phyloP scores from a whole-genome alignment of 768 basidiomycete species.

The Mycena floridula region DNA sequence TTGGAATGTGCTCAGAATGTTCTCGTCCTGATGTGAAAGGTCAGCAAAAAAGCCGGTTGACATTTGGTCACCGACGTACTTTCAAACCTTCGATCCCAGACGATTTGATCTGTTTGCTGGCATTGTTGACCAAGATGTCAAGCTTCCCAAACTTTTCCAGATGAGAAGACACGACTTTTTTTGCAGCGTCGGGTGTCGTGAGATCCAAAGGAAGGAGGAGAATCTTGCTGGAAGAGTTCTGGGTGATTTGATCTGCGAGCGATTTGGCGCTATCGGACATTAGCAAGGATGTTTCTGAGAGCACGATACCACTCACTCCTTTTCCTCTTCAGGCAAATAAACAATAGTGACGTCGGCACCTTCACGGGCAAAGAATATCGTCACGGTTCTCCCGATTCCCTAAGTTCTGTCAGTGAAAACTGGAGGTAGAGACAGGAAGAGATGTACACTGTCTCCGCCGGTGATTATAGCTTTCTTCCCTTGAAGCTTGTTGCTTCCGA shows the following conservation, averaged over 20 bases:
- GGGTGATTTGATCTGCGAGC: slow-evolving; percentile 38
- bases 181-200: slow-evolving; percentile 31
- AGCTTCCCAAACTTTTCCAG: slow-evolving; percentile 36
- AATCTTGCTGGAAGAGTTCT: slow-evolving; percentile 31
- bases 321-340: slow-evolving; percentile 49
- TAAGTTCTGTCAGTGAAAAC: background rate
- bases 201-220: slow-evolving; percentile 36
- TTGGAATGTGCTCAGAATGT: slow-evolving; percentile 49
- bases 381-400: slow-evolving; percentile 47
- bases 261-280: slow-evolving; percentile 32
- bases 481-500: background rate
- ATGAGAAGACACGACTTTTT: slow-evolving; percentile 42
- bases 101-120: slow-evolving; percentile 35
- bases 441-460: slow-evolving; percentile 1
- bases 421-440: no score
- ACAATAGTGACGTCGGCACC: slow-evolving; percentile 49
- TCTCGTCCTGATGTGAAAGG: slow-evolving; percentile 16
- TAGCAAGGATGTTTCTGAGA: background rate
- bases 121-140: slow-evolving; percentile 59
- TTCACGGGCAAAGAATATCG: slow-evolving; percentile 46
- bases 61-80: background rate
- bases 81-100: background rate
- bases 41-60: slow-evolving; percentile 22
- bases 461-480: slow-evolving; percentile 3
- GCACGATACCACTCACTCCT: slow-evolving; percentile 23